Base-by-base conservation (phyloP, 2,329 filamentous ascomycete genomes). In the Sporothrix mexicana region DNA sequence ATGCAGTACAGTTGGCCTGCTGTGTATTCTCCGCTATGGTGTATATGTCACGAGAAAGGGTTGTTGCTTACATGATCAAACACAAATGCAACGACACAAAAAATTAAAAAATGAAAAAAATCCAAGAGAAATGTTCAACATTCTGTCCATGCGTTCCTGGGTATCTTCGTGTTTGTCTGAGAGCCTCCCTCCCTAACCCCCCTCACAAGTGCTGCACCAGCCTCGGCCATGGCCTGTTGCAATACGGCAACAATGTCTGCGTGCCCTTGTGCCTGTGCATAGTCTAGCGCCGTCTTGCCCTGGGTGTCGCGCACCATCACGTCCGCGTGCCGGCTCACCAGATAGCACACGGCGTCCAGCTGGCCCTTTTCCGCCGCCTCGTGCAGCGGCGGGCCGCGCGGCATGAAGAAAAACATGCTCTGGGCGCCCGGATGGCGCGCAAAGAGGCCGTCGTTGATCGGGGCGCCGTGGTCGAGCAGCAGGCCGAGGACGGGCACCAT, bases 391-490 rank as follows among this genome's bases (percentile, higher is more conserved):
- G 51, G 49, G 30, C 67, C 67, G 23, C 49, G 67, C 15, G 49
- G 49, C 67, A 59, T 69, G 17, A 59, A 59, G 13, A 43, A 69
- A 12, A 45, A 59, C 67, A 55, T 57, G 51, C 13, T 47, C 51
- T 69, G 67, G 7, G 67, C 25, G 17, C 49, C 25, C 30, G 12
- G 49, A 30, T 45, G 51, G 36, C 17, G 49, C 17, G 67, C 13
- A 25, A 8, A 69, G 36, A 57, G 67, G 51, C 49, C 41, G 6
- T 43, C 49, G 67, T 69, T 69, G 67, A 69, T 69, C 17, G 67
- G 51, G 36, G 49, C 49, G 15, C 67, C 67, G 67, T 69, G 67
- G 51, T 69, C 67, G 49, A 69, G 67, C 25, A 69, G 49, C 30
- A 69, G 25, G 67, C 49, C 49, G 51, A 69, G 67, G 15, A 69